These are phyloP conservation scores for Paraleonurus japonicus DNA, from an alignment of 257 asterid species.

Conservation along the genomic window DNA sequence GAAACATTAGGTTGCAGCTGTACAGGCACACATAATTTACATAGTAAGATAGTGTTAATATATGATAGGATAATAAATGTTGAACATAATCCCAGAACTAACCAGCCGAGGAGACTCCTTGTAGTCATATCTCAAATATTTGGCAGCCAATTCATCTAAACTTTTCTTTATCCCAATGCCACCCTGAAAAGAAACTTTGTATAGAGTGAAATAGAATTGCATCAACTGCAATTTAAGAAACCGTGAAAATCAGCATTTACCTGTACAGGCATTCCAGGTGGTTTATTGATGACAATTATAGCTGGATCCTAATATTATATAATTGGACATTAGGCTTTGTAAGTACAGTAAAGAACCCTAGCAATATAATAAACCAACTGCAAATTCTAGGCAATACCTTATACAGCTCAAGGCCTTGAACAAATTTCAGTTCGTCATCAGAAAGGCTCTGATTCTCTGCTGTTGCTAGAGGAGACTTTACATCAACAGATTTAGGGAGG, in stretches of 20 bases:
- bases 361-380: constrained; percentile 6
- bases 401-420: constrained; percentile 64
- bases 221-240: constrained; percentile 20
- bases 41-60: neutral
- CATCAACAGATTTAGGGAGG: constrained; percentile 75
- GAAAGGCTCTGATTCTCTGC: constrained; percentile 30
- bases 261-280: constrained; percentile 96
- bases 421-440: constrained; percentile 50
- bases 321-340: constrained; percentile 18
- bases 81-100: constrained; percentile 33
- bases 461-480: constrained; percentile 36
- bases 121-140: constrained; percentile 65
- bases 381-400: constrained; percentile 44
- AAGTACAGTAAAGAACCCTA: constrained; percentile 1
- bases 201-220: constrained; percentile 5
- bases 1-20: neutral
- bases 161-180: constrained; percentile 84
- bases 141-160: constrained; percentile 85
- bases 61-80: neutral
- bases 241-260: constrained; percentile 29
- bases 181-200: constrained; percentile 51
- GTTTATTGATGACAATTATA: constrained; percentile 78
- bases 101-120: constrained; percentile 92
- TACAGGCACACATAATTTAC: constrained; percentile 1
- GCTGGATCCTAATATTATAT: constrained; percentile 57